Conservation (phyloP, 768 basidiomycete species). For the Crassisporium funariophilum region DNA sequence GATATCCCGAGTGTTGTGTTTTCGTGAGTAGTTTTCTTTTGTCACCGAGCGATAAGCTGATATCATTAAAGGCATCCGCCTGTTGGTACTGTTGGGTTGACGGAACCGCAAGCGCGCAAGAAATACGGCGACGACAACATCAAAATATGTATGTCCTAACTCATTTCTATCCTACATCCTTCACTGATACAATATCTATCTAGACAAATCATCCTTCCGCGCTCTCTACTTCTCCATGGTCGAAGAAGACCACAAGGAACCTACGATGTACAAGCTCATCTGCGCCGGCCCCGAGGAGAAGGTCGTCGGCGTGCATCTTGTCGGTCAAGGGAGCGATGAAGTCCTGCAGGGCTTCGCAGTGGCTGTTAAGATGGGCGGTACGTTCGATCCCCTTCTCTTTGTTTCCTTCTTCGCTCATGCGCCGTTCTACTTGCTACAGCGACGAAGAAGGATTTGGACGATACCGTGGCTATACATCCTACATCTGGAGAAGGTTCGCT, state of each 20-base stretch:
- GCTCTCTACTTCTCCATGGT: slow-evolving; percentile 93
- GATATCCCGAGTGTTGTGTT: slow-evolving; percentile 97
- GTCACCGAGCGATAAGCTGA: not conserved
- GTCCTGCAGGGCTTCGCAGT: slow-evolving; percentile 94
- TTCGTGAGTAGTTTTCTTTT: slow-evolving; percentile 62
- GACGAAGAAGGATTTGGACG: slow-evolving; percentile 79
- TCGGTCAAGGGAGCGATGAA: slow-evolving; percentile 93
- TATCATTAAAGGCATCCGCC: slow-evolving; percentile 75
- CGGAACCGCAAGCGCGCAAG: slow-evolving; percentile 86
- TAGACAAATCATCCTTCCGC: slow-evolving; percentile 81
- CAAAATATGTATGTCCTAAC: slow-evolving; percentile 78
- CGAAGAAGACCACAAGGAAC: slow-evolving; percentile 89
- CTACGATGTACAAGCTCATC: slow-evolving; percentile 91
- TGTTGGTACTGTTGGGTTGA: slow-evolving; percentile 93
- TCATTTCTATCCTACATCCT: not conserved
- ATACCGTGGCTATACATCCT: slow-evolving; percentile 91
- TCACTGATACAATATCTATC: slow-evolving; percentile 1
- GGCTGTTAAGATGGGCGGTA: slow-evolving; percentile 94
- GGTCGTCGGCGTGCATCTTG: slow-evolving; percentile 94
- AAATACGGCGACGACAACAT: slow-evolving; percentile 85
- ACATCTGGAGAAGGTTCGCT: slow-evolving; percentile 73
- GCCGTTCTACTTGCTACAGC: slow-evolving; percentile 40
- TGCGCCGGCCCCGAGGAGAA: slow-evolving; percentile 87
- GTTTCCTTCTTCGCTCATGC: slow-evolving; percentile 1
- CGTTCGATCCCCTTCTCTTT: no score